phyloP scores from a whole-genome alignment of 805 yeast genomes.

The Deakozyma indianensis region DNA sequence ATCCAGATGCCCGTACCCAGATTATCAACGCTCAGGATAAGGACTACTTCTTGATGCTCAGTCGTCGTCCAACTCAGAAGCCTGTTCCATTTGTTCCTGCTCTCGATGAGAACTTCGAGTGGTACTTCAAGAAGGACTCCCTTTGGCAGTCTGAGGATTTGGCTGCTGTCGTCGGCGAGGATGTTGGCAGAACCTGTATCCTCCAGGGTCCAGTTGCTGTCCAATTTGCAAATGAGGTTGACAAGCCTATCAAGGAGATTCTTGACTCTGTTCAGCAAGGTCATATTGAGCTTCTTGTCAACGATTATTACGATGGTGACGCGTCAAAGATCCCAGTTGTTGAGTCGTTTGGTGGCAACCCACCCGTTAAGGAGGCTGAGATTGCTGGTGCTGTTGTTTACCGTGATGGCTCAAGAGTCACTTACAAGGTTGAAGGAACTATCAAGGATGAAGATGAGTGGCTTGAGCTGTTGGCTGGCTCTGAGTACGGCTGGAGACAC shows the following conservation, averaged over 20 bases:
- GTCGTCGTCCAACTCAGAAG: slow-evolving; percentile 76
- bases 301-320: slow-evolving; percentile 59
- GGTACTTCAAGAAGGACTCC: slow-evolving; percentile 96
- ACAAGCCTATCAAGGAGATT: slow-evolving; percentile 87
- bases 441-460: slow-evolving; percentile 33
- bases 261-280: slow-evolving; percentile 83
- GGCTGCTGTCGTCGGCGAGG: slow-evolving; percentile 90
- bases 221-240: slow-evolving; percentile 68
- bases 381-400: slow-evolving; percentile 15
- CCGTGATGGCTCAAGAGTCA: slow-evolving; percentile 9
- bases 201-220: slow-evolving; percentile 98
- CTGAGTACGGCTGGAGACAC: slow-evolving; percentile 70
- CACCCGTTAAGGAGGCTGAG: slow-evolving; percentile 23
- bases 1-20: slow-evolving; percentile 66
- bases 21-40: slow-evolving; percentile 89
- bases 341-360: slow-evolving; percentile 73
- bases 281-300: slow-evolving; percentile 50
- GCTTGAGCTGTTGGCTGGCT: slow-evolving; percentile 75
- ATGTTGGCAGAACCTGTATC: slow-evolving; percentile 98
- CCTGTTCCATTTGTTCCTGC: slow-evolving; percentile 98
- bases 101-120: slow-evolving; percentile 85
- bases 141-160: slow-evolving; percentile 97
- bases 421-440: slow-evolving; percentile 24
- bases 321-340: slow-evolving; percentile 65
- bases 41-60: slow-evolving; percentile 76